A percentile compares a stretch with the other conserved stretches of the same genome.
These are phyloP conservation scores for Mortierella sp. DNA, from an alignment of 371 early-diverging fungal species.

Conservation along the genomic window DNA sequence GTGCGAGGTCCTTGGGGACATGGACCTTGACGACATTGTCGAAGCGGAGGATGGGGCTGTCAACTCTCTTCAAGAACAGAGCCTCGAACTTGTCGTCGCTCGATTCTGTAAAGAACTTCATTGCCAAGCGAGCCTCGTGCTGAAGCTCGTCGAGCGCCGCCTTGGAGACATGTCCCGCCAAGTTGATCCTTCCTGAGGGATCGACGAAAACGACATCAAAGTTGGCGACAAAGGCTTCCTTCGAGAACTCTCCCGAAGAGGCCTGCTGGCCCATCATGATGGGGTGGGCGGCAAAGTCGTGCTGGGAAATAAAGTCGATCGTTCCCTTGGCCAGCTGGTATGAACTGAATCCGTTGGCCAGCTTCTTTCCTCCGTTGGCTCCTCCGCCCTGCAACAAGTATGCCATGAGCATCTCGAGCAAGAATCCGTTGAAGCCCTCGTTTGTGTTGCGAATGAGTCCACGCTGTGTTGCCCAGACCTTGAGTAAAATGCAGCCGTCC, in stretches of 20 bases:
- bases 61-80: constrained; percentile 79
- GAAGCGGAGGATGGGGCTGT: constrained; percentile 71
- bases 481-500: constrained; percentile 84
- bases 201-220: constrained; percentile 90
- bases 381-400: constrained; percentile 83
- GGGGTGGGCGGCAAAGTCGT: constrained; percentile 81
- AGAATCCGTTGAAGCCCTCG: constrained; percentile 78
- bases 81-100: constrained; percentile 77
- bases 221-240: constrained; percentile 66
- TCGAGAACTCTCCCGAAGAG: constrained; percentile 64
- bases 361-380: constrained; percentile 68
- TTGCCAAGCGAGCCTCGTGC: constrained; percentile 76
- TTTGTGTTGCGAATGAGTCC: constrained; percentile 60
- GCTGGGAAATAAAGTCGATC: constrained; percentile 85
- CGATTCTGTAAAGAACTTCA: constrained; percentile 72
- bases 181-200: constrained; percentile 84
- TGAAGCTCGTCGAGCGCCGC: constrained; percentile 73
- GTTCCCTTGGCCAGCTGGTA: constrained; percentile 90
- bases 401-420: constrained; percentile 88
- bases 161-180: constrained; percentile 75
- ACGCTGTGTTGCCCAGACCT: constrained; percentile 90
- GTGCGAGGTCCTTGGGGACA: constrained; percentile 38
- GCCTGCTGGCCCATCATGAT: constrained; percentile 74
- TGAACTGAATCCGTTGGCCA: constrained; percentile 82
- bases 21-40: constrained; percentile 72